Evolutionary conservation across 208 protist species (phyloP).

Genomic region (Crithidia thermophila): DNA sequence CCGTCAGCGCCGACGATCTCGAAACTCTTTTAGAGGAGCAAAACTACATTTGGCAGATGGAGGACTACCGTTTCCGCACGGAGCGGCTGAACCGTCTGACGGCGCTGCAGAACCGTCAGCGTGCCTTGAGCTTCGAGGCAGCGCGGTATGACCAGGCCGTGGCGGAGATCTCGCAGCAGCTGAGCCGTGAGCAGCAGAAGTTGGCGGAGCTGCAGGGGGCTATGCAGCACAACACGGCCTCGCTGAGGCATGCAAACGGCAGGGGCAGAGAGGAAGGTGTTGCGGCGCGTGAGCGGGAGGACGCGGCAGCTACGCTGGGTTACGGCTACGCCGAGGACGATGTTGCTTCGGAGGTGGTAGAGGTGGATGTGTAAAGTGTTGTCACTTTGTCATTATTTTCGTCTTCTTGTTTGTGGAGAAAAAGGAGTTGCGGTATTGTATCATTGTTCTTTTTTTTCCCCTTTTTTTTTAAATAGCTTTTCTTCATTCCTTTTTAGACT

Average conservation of each 20-base stretch:
- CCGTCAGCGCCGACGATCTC: constrained; percentile 36
- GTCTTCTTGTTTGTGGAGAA: constrained; percentile 3
- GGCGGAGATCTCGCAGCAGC: constrained; percentile 30
- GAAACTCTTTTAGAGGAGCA: constrained; percentile 42
- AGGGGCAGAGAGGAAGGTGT: background rate
- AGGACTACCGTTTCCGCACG: constrained; percentile 65
- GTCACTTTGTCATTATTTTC: constrained; percentile 9
- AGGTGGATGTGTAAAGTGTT: constrained; percentile 1
- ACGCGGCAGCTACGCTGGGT: too few species aligned
- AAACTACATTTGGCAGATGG: constrained; percentile 69
- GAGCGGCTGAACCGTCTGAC: constrained; percentile 43
- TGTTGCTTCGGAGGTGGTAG: constrained; percentile 6
- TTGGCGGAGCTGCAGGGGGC: constrained; percentile 33
- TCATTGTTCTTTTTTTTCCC: background rate
- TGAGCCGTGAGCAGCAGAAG: constrained; percentile 31
- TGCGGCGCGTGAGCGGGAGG: background rate
- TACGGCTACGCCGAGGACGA: background rate
- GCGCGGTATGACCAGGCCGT: constrained; percentile 31
- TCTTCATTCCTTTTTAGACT: background rate
- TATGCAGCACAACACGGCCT: constrained; percentile 8
- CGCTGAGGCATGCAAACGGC: background rate
- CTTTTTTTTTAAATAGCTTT: background rate
- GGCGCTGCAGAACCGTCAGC: constrained; percentile 33
- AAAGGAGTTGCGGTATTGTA: too few species aligned
- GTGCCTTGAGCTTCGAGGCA: constrained; percentile 39